phyloP scores from a whole-genome alignment of 1,284 basidiomycete species.

The Leccinum subfulvum region DNA sequence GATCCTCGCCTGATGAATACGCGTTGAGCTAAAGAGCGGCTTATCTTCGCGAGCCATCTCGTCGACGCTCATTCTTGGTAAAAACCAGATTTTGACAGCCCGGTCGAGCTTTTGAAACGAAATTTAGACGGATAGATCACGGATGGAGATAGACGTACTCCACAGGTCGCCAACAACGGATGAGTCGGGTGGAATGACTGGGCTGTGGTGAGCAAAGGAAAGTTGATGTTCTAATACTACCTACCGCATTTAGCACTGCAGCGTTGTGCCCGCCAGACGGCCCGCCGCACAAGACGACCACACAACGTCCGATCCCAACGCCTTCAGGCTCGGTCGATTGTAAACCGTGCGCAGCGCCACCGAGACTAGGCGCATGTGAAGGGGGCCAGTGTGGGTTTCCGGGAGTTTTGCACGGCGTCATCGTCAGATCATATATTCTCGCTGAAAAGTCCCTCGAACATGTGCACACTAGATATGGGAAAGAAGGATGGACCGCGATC shows the following conservation, averaged over 20 bases:
- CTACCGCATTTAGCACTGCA: slow-evolving; percentile 63
- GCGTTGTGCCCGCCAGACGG: slow-evolving; percentile 69
- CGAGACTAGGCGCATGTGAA: slow-evolving; percentile 45
- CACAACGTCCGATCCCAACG: slow-evolving; percentile 57
- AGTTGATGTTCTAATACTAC: slow-evolving; percentile 21
- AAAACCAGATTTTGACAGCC: slow-evolving; percentile 68
- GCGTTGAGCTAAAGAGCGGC: slow-evolving; percentile 65
- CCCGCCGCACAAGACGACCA: slow-evolving; percentile 62
- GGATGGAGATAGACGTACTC: slow-evolving; percentile 43
- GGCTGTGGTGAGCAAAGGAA: slow-evolving; percentile 9
- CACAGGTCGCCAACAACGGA: slow-evolving; percentile 71
- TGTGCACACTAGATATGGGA: slow-evolving; percentile 60
- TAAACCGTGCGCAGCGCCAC: slow-evolving; percentile 69
- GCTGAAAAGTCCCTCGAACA: slow-evolving; percentile 67
- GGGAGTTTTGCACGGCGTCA: slow-evolving; percentile 35
- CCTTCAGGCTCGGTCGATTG: slow-evolving; percentile 60
- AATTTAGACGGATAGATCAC: slow-evolving; percentile 8
- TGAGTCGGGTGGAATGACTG: slow-evolving; percentile 64
- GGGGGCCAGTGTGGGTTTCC: slow-evolving; percentile 63
- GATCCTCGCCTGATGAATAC: slow-evolving; percentile 64
- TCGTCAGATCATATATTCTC: slow-evolving; percentile 61
- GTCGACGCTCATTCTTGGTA: slow-evolving; percentile 35
- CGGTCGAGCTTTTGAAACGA: slow-evolving; percentile 57
- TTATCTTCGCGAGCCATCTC: slow-evolving; percentile 63
- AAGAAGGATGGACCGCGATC: slow-evolving; percentile 57